phyloP scores from a whole-genome alignment of 2,329 filamentous ascomycete species.

The Aspergillus candidus region DNA sequence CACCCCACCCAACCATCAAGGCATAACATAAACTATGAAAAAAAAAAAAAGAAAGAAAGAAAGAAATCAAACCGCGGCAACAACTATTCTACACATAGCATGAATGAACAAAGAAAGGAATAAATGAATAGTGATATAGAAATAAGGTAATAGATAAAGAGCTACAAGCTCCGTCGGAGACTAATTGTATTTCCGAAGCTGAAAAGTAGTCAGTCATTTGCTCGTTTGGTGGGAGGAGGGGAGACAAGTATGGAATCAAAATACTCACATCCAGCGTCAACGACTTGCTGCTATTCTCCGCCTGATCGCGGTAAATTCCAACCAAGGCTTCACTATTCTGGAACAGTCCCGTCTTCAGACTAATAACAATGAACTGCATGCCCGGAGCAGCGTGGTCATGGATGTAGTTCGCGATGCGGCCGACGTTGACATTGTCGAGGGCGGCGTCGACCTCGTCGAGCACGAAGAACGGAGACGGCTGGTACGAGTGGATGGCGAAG shows the following conservation, averaged over 20 bases:
- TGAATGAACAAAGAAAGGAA: background rate
- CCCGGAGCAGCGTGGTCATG: constrained; percentile 88
- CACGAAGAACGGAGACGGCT: constrained; percentile 94
- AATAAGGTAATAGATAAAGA: background rate
- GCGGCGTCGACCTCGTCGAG: constrained; percentile 97
- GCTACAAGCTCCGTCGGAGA: background rate
- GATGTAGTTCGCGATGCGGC: constrained; percentile 94
- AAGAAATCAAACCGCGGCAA: too few species aligned
- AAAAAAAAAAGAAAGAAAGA: too few species aligned
- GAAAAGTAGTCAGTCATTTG: background rate
- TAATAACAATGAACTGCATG: constrained; percentile 99
- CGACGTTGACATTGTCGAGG: constrained; percentile 95
- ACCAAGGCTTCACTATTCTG: constrained; percentile 94
- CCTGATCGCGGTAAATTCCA: constrained; percentile 91
- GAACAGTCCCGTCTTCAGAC: constrained; percentile 89
- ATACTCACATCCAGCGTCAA: constrained; percentile 88
- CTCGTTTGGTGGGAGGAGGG: background rate
- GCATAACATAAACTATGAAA: too few species aligned
- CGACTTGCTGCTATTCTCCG: constrained; percentile 83
- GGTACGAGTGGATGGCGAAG: constrained; percentile 94
- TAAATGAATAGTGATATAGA: background rate
- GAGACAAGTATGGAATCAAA: background rate
- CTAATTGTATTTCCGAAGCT: constrained; percentile 34
- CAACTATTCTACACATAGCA: background rate
- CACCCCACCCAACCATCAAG: too few species aligned